Conservation (phyloP, 495 filamentous ascomycete genomes). For the Neurospora discreta region DNA sequence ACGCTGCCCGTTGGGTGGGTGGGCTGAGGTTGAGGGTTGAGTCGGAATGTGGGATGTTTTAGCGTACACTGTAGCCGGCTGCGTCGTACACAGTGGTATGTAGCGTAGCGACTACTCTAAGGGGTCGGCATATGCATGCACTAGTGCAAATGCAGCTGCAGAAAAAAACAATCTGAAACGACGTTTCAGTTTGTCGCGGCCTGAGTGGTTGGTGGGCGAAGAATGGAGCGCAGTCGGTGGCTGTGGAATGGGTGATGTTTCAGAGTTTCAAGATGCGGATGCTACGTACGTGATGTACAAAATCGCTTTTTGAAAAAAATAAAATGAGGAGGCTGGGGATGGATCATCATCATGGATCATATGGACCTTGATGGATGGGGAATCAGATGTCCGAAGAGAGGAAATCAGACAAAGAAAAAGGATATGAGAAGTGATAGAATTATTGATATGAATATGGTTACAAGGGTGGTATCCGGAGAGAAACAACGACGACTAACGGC, state of each 20-base stretch:
- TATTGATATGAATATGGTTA: background rate
- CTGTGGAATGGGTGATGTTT: background rate
- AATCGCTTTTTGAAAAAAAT: background rate
- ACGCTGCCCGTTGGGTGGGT: background rate
- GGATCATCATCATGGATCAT: background rate
- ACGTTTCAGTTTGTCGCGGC: background rate
- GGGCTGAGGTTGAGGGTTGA: background rate
- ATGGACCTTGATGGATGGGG: background rate
- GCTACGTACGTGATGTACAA: background rate
- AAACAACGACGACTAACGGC: background rate
- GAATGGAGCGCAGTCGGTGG: background rate
- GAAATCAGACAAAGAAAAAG: background rate
- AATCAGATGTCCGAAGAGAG: background rate
- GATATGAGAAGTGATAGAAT: background rate
- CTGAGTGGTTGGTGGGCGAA: background rate
- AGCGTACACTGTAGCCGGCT: background rate
- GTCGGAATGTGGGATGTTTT: background rate
- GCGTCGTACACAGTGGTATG: background rate
- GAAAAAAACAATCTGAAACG: background rate
- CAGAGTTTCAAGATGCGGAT: background rate
- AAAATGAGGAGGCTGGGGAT: background rate
- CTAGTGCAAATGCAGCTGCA: background rate
- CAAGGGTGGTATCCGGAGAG: background rate
- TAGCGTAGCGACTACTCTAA: background rate
- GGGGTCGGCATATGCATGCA: background rate